Evolutionary conservation across 495 filamentous ascomycete species (phyloP).

Genomic region (Diplogelasinospora grovesii): DNA sequence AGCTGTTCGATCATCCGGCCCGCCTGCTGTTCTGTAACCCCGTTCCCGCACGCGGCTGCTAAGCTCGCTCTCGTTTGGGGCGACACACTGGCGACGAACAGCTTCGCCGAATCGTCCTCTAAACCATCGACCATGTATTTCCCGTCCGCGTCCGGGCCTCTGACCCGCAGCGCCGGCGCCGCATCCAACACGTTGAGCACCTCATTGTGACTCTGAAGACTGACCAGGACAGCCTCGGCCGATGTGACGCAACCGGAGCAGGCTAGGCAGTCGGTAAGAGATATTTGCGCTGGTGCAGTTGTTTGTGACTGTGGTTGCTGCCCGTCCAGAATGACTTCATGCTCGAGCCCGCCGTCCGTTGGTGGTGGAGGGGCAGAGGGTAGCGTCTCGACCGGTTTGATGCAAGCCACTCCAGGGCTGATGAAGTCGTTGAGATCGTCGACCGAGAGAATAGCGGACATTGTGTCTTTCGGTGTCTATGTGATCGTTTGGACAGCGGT

Average conservation of each 20-base stretch:
- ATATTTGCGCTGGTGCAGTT: constrained; percentile 68
- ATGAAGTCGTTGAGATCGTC: constrained; percentile 99
- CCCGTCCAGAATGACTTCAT: constrained; percentile 91
- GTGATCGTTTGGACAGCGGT: no score
- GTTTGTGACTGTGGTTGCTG: constrained; percentile 46
- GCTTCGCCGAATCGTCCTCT: constrained; percentile 45
- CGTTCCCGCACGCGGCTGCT: constrained; percentile 73
- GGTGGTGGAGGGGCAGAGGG: constrained; percentile 37
- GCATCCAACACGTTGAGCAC: constrained; percentile 76
- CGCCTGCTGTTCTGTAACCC: constrained; percentile 64
- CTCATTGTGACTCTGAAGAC: constrained; percentile 84
- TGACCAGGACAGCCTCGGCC: constrained; percentile 90
- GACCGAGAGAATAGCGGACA: constrained; percentile 94
- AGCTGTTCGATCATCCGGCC: constrained; percentile 78
- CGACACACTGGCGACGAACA: constrained; percentile 87
- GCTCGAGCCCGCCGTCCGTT: constrained; percentile 39
- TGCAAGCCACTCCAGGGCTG: constrained; percentile 92
- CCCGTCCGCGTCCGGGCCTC: constrained; percentile 10
- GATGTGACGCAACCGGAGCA: constrained; percentile 98
- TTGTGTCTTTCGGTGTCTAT: no score
- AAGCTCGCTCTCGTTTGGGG: constrained; percentile 84
- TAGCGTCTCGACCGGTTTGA: constrained; percentile 92
- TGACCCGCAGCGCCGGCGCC: constrained; percentile 45
- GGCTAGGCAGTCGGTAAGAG: constrained; percentile 92
- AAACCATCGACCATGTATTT: constrained; percentile 27